phyloP scores from a whole-genome alignment of 495 filamentous ascomycete species.

The Penicillium roqueforti region DNA sequence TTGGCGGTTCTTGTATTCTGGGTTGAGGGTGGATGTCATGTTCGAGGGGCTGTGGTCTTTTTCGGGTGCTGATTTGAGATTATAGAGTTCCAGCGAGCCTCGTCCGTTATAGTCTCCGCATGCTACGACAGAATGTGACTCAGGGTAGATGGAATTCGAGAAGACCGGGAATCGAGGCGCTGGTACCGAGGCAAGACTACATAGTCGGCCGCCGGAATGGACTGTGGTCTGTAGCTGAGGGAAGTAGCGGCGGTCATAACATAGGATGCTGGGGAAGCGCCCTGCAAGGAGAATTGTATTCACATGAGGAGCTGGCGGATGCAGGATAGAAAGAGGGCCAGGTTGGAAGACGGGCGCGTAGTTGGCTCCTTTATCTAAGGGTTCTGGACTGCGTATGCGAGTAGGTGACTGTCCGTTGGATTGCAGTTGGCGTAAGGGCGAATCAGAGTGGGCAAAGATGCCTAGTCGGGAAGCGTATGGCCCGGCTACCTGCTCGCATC shows the following conservation, averaged over 20 bases:
- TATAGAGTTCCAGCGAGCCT: constrained; percentile 86
- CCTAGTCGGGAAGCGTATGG: constrained; percentile 28
- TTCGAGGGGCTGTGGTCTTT: constrained; percentile 24
- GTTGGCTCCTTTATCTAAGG: constrained; percentile 38
- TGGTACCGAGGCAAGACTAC: constrained; percentile 69
- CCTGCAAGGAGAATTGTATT: constrained; percentile 62
- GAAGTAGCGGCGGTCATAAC: constrained; percentile 85
- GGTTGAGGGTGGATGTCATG: constrained; percentile 31
- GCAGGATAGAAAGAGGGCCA: constrained; percentile 76
- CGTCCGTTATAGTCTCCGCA: constrained; percentile 94
- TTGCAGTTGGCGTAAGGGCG: constrained; percentile 37
- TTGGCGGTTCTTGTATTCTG: constrained; percentile 69
- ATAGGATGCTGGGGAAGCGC: constrained; percentile 83
- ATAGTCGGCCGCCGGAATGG: constrained; percentile 77
- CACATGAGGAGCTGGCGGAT: constrained; percentile 55
- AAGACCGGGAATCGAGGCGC: constrained; percentile 50
- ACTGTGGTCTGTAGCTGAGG: constrained; percentile 72
- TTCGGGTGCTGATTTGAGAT: constrained; percentile 41
- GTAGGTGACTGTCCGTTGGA: constrained; percentile 38
- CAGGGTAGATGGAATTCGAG: constrained; percentile 48
- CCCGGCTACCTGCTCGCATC: constrained; percentile 34
- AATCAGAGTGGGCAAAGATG: constrained; percentile 38
- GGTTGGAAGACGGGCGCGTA: constrained; percentile 78
- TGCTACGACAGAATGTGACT: constrained; percentile 65
- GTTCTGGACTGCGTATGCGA: constrained; percentile 41